Evolutionary conservation across 257 asterid genomes (phyloP).

Genomic region (Mitragyna speciosa): DNA sequence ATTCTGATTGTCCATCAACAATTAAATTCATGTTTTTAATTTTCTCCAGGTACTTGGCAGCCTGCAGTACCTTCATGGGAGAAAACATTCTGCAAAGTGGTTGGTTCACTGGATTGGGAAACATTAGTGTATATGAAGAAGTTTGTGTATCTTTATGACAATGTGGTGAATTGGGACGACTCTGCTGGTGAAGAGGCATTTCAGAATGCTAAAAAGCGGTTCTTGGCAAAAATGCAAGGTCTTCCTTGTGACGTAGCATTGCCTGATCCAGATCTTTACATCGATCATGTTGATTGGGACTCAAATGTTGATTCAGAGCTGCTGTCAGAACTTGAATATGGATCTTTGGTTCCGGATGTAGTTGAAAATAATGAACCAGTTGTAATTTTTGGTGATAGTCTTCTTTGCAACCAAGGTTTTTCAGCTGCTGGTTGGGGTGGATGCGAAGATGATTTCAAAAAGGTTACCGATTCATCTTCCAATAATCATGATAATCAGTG

Average conservation of each 20-base stretch:
- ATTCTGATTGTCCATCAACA: background rate
- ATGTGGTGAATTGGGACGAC: slow-evolving; percentile 66
- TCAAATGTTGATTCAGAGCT: slow-evolving; percentile 31
- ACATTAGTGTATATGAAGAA: slow-evolving; percentile 52
- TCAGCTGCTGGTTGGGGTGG: slow-evolving; percentile 67
- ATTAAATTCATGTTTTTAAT: background rate
- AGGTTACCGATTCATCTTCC: slow-evolving; percentile 23
- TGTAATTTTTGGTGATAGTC: slow-evolving; percentile 59
- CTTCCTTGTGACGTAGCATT: slow-evolving; percentile 40
- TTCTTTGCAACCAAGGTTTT: slow-evolving; percentile 36
- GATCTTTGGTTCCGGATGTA: slow-evolving; percentile 14
- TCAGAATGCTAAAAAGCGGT: slow-evolving; percentile 59
- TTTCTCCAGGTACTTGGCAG: slow-evolving; percentile 52
- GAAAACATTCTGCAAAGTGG: slow-evolving; percentile 61
- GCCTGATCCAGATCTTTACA: slow-evolving; percentile 64
- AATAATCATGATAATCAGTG: slow-evolving; percentile 31
- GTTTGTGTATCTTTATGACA: slow-evolving; percentile 47
- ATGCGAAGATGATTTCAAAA: slow-evolving; percentile 34
- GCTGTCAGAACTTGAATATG: slow-evolving; percentile 38
- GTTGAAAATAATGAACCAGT: slow-evolving; percentile 46
- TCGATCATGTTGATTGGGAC: slow-evolving; percentile 69
- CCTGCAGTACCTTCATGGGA: slow-evolving; percentile 74
- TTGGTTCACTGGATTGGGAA: slow-evolving; percentile 69
- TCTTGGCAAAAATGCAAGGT: slow-evolving; percentile 58
- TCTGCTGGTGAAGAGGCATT: slow-evolving; percentile 79